Conservation (phyloP, 345 rosid species). For the Dipteronia sinensis region DNA sequence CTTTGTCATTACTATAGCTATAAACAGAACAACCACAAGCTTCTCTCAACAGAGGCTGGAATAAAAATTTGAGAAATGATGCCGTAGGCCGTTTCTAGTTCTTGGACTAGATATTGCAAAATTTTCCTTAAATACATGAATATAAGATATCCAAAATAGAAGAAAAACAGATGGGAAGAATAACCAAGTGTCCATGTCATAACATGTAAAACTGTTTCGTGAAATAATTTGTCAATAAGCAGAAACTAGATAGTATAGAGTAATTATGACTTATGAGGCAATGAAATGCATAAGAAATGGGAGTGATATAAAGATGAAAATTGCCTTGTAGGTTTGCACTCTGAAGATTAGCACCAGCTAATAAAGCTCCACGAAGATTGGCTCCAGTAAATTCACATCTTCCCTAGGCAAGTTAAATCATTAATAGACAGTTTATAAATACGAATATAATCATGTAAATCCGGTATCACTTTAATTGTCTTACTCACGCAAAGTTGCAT, state of each 20-base stretch:
- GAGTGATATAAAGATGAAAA: background rate
- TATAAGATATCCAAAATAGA: background rate
- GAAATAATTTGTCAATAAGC: background rate
- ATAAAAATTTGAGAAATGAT: background rate
- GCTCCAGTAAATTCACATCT: slow-evolving; percentile 95
- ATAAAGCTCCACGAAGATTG: slow-evolving; percentile 81
- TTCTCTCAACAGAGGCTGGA: background rate
- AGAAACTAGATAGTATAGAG: background rate
- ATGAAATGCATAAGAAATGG: background rate
- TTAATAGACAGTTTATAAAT: slow-evolving; percentile 19
- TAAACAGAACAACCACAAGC: background rate
- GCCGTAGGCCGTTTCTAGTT: background rate
- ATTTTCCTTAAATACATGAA: background rate
- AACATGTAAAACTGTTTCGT: background rate
- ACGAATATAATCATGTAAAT: background rate
- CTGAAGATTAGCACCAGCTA: slow-evolving; percentile 91
- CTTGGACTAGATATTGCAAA: background rate
- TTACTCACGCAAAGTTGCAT: slow-evolving; percentile 95
- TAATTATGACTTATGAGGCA: background rate
- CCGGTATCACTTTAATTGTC: slow-evolving; percentile 26
- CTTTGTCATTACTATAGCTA: background rate
- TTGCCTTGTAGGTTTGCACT: slow-evolving; percentile 94
- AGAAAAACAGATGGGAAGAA: background rate
- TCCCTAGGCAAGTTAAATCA: slow-evolving; percentile 49
- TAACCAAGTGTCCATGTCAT: background rate